Evolutionary conservation across 345 rosid genomes (phyloP).

Genomic region (Lumnitzera littorea): DNA sequence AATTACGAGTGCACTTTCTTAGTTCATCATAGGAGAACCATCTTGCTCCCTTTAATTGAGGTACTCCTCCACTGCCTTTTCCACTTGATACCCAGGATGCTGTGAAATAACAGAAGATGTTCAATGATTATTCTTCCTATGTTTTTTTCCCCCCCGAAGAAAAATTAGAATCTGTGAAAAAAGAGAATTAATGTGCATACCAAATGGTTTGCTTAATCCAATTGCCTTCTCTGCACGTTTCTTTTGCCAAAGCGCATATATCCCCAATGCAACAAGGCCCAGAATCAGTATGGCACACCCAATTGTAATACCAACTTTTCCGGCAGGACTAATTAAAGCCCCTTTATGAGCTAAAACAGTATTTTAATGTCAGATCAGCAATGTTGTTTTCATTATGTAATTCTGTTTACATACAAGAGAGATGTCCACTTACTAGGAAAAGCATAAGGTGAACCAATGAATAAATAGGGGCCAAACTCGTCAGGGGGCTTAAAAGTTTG

Average conservation of each 20-base stretch:
- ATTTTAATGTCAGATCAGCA: slow-evolving; percentile 1
- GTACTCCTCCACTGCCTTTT: slow-evolving; percentile 80
- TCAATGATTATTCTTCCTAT: too few species aligned
- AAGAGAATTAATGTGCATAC: slow-evolving; percentile 25
- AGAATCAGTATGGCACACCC: slow-evolving; percentile 46
- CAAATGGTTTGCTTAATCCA: slow-evolving; percentile 76
- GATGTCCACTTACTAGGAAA: slow-evolving; percentile 54
- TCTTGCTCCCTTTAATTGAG: slow-evolving; percentile 90
- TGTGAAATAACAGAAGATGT: slow-evolving; percentile 19
- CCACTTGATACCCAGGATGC: slow-evolving; percentile 93
- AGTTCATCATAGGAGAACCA: slow-evolving; percentile 96
- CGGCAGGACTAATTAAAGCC: slow-evolving; percentile 33
- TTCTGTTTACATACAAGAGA: neutral
- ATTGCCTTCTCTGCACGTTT: slow-evolving; percentile 94
- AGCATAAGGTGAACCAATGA: slow-evolving; percentile 74
- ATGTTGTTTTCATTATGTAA: neutral
- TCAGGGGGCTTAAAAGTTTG: slow-evolving; percentile 86
- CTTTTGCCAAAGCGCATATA: slow-evolving; percentile 84
- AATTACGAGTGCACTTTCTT: slow-evolving; percentile 61
- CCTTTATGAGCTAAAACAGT: slow-evolving; percentile 42
- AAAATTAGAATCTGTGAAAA: too few species aligned
- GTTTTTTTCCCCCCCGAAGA: too few species aligned
- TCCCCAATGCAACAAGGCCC: slow-evolving; percentile 56
- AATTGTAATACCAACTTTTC: slow-evolving; percentile 37
- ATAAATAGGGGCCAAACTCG: slow-evolving; percentile 79